A percentile compares a stretch with the other conserved stretches of the same genome.
Conservation (phyloP, 2,329 filamentous ascomycete genomes). For the Venturia nashicola region DNA sequence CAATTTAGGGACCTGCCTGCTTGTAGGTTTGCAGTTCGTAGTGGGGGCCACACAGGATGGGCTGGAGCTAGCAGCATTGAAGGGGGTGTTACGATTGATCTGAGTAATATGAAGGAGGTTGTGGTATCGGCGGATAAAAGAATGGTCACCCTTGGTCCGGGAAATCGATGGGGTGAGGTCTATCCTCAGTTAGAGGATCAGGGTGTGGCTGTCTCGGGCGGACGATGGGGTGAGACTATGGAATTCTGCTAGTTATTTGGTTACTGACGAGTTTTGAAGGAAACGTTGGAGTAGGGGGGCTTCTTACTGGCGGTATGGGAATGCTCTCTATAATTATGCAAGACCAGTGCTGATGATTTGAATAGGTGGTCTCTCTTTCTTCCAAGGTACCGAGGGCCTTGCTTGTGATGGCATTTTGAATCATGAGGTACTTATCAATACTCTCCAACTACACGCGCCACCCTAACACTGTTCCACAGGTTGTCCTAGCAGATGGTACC, state of each 20-base stretch:
- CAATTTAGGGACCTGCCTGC: neutral
- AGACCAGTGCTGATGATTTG: neutral
- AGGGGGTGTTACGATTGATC: slow-evolving; percentile 11
- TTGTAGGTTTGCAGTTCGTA: slow-evolving; percentile 10
- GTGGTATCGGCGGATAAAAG: neutral
- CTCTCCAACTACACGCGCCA: neutral
- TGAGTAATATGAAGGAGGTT: slow-evolving; percentile 5
- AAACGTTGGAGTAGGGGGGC: slow-evolving; percentile 24
- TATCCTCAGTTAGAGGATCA: slow-evolving; percentile 9
- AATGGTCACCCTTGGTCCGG: neutral
- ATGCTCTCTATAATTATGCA: neutral
- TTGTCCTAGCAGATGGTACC: slow-evolving; percentile 25
- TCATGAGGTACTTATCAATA: slow-evolving; percentile 15
- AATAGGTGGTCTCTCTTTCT: slow-evolving; percentile 23
- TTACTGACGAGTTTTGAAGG: slow-evolving; percentile 1
- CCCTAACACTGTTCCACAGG: neutral
- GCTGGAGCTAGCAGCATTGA: slow-evolving; percentile 9
- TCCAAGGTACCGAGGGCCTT: slow-evolving; percentile 19
- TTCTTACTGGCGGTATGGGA: slow-evolving; percentile 20
- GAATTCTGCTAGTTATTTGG: neutral
- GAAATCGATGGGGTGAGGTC: slow-evolving; percentile 10
- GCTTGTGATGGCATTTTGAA: slow-evolving; percentile 21
- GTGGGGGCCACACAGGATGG: slow-evolving; percentile 8
- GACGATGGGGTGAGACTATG: slow-evolving; percentile 14
- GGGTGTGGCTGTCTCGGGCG: slow-evolving; percentile 16